Conservation (phyloP, 2,329 filamentous ascomycete genomes). For the Paracoccidioides lutzii region DNA sequence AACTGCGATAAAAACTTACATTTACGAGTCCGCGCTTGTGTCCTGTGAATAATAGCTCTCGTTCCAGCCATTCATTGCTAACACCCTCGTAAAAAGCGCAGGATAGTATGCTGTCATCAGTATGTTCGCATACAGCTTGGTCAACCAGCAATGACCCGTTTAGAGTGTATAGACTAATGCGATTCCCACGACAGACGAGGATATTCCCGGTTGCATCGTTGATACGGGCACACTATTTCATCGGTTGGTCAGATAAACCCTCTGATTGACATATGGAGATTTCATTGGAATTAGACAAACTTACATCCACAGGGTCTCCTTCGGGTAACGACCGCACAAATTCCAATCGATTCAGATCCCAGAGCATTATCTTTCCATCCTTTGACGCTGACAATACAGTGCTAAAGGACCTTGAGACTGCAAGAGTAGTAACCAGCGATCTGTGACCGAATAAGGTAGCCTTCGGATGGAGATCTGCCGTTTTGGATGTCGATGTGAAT, state of each 20-base stretch:
- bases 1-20: slow-evolving; percentile 20
- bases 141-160: slow-evolving; percentile 76
- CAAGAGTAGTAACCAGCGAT: slow-evolving; percentile 65
- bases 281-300: slow-evolving; percentile 4
- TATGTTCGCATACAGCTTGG: slow-evolving; percentile 60
- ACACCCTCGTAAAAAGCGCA: slow-evolving; percentile 89
- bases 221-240: slow-evolving; percentile 57
- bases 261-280: not conserved
- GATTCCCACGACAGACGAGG: slow-evolving; percentile 63
- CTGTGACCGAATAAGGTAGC: slow-evolving; percentile 85
- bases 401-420: slow-evolving; percentile 77
- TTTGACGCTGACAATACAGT: slow-evolving; percentile 71
- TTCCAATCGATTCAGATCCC: slow-evolving; percentile 84
- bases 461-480: slow-evolving; percentile 64
- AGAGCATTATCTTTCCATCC: slow-evolving; percentile 74
- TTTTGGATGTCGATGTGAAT: slow-evolving; percentile 51
- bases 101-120: slow-evolving; percentile 64
- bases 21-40: slow-evolving; percentile 76
- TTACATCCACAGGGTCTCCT: slow-evolving; percentile 38
- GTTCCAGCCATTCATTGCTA: slow-evolving; percentile 83
- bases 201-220: slow-evolving; percentile 89
- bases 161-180: slow-evolving; percentile 68
- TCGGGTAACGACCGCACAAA: slow-evolving; percentile 65
- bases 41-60: slow-evolving; percentile 75
- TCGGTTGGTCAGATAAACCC: slow-evolving; percentile 14